Evolutionary conservation across 2,329 filamentous ascomycete species (phyloP).

Genomic region (Xenosphaeropsis pyriputrescens): DNA sequence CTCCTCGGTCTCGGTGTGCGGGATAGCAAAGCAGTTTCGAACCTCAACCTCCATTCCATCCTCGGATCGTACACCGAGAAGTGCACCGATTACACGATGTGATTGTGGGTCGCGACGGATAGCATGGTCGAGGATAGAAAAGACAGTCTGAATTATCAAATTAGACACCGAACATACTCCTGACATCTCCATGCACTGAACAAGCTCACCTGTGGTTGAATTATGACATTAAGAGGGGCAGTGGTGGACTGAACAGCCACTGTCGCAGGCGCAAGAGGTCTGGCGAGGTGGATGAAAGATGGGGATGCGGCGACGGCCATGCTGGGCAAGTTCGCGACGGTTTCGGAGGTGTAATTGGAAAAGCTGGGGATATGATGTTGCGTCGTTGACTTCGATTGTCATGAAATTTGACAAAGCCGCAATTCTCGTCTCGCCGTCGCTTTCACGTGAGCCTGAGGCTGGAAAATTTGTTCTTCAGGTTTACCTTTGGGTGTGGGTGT

Average conservation of each 20-base stretch:
- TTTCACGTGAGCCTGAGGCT: slow-evolving; percentile 1
- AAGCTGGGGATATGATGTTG: slow-evolving; percentile 3
- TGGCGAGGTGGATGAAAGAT: slow-evolving; percentile 86
- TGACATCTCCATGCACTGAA: slow-evolving; percentile 1
- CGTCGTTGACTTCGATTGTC: slow-evolving; percentile 1
- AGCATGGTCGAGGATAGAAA: slow-evolving; percentile 85
- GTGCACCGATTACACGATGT: slow-evolving; percentile 90
- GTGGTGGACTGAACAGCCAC: slow-evolving; percentile 73
- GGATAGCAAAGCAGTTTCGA: slow-evolving; percentile 91
- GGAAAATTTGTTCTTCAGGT: slow-evolving; percentile 9
- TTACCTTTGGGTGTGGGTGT: slow-evolving; percentile 17
- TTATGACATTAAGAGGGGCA: slow-evolving; percentile 82
- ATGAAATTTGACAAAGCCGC: no score
- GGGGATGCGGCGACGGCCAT: slow-evolving; percentile 66
- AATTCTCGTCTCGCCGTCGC: slow-evolving; percentile 9
- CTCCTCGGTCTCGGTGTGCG: slow-evolving; percentile 95
- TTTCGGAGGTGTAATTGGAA: slow-evolving; percentile 4
- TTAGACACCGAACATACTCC: slow-evolving; percentile 4
- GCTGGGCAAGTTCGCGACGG: slow-evolving; percentile 28
- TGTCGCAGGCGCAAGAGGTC: slow-evolving; percentile 73
- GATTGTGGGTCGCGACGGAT: slow-evolving; percentile 76
- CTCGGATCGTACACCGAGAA: slow-evolving; percentile 85
- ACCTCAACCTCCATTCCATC: slow-evolving; percentile 96
- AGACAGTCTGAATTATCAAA: slow-evolving; percentile 38
- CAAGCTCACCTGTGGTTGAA: slow-evolving; percentile 76